These are phyloP conservation scores for Phyllosticta ampelicida DNA, from an alignment of 2,329 filamentous ascomycete species.

Conservation along the genomic window DNA sequence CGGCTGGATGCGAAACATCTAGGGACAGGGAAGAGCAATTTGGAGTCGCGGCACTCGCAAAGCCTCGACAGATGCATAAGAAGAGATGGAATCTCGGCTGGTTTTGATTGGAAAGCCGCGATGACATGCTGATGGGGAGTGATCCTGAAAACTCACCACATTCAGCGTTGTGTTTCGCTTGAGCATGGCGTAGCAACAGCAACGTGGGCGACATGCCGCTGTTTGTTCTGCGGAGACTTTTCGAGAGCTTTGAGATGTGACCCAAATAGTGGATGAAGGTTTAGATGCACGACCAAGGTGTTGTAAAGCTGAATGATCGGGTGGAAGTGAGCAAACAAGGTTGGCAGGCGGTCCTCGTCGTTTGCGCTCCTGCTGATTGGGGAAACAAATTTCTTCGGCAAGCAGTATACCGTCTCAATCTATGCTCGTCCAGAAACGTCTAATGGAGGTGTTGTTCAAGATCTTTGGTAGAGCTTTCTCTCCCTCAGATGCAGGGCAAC, in stretches of 20 bases:
- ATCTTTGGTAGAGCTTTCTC: not conserved
- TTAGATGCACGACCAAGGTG: not conserved
- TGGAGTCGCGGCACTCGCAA: not conserved
- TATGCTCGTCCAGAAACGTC: not conserved
- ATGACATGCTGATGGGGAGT: not conserved
- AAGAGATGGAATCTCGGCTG: not conserved
- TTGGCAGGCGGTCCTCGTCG: too few relatives aligned
- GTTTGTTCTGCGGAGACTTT: not conserved
- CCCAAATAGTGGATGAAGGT: too few relatives aligned
- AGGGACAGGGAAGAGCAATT: not conserved
- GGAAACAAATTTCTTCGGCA: not conserved
- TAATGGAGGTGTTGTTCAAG: not conserved
- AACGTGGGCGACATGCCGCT: constrained; percentile 33
- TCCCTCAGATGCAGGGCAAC: not conserved
- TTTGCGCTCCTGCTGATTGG: not conserved
- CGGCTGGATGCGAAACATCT: too few relatives aligned
- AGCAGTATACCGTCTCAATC: not conserved
- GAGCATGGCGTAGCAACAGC: constrained; percentile 36
- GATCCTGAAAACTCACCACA: constrained; percentile 14
- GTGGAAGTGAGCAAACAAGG: too few relatives aligned
- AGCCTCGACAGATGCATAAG: not conserved
- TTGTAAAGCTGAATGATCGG: not conserved
- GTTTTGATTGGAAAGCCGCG: not conserved
- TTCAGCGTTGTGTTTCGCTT: constrained; percentile 34
- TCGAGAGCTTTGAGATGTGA: too few relatives aligned